A percentile compares a stretch with the other conserved stretches of the same genome.
Evolutionary conservation across 2,329 filamentous ascomycete species (phyloP).

Genomic region (Diaporthe capsici): DNA sequence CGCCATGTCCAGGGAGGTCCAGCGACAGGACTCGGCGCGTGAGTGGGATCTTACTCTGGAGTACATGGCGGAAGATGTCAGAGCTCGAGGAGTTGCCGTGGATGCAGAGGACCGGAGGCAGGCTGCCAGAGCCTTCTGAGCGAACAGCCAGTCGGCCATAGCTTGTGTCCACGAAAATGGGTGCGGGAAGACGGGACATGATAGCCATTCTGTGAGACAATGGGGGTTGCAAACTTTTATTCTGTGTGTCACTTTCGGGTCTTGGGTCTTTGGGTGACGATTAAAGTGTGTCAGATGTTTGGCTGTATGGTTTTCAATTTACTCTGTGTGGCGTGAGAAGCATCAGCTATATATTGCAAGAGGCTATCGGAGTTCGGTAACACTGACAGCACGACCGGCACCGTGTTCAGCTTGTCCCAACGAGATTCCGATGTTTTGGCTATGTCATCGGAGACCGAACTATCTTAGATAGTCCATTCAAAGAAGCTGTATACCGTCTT

Average conservation of each 20-base stretch:
- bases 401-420: neutral
- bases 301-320: neutral
- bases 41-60: neutral
- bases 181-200: neutral
- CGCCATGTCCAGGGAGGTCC: neutral
- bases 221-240: neutral
- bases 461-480: neutral
- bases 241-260: neutral
- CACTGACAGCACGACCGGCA: neutral
- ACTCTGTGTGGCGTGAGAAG: neutral
- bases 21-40: neutral
- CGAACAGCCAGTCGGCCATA: slow-evolving; percentile 17
- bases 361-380: neutral
- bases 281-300: accelerated
- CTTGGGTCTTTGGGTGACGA: neutral
- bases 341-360: neutral
- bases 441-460: neutral
- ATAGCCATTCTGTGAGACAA: neutral
- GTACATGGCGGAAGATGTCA: neutral
- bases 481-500: neutral
- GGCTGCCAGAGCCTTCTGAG: slow-evolving; percentile 7
- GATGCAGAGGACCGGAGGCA: slow-evolving; percentile 2
- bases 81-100: neutral
- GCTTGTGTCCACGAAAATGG: neutral
- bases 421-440: neutral